These are phyloP conservation scores for Pezicula radicicola DNA, from an alignment of 2,329 filamentous ascomycete genomes.

Conservation along the genomic window DNA sequence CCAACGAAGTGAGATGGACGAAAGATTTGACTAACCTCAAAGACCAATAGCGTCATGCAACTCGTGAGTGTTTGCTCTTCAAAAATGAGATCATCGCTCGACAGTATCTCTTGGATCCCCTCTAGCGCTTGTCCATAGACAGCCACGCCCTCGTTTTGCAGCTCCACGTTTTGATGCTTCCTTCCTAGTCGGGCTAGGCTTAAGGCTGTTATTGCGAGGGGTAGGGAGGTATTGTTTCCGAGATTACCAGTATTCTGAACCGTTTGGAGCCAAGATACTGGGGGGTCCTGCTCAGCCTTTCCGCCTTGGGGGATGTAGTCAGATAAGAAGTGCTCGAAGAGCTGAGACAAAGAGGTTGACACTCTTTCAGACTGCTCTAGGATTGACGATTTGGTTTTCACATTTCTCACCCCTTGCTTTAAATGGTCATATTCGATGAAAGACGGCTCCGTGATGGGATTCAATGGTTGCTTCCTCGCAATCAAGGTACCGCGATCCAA, in stretches of 20 bases:
- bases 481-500: slow-evolving; percentile 8
- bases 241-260: slow-evolving; percentile 6
- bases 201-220: slow-evolving; percentile 8
- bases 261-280: slow-evolving; percentile 11
- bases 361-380: neutral
- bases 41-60: slow-evolving; percentile 10
- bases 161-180: slow-evolving; percentile 5
- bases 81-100: slow-evolving; percentile 4
- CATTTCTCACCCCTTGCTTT: slow-evolving; percentile 5
- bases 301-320: slow-evolving; percentile 7
- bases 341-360: slow-evolving; percentile 6
- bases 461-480: slow-evolving; percentile 7
- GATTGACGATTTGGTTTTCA: slow-evolving; percentile 6
- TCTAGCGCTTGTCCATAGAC: slow-evolving; percentile 9
- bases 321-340: slow-evolving; percentile 7
- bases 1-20: neutral
- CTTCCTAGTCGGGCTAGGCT: slow-evolving; percentile 9
- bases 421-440: slow-evolving; percentile 8
- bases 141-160: slow-evolving; percentile 8
- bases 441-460: slow-evolving; percentile 8
- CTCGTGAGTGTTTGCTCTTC: slow-evolving; percentile 9
- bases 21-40: slow-evolving; percentile 8
- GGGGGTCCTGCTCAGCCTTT: slow-evolving; percentile 3
- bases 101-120: slow-evolving; percentile 6
- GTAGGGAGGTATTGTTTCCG: slow-evolving; percentile 5